Evolutionary conservation across 805 yeast genomes (phyloP).

Genomic region (Cyberlindnera samutprakarnensis): DNA sequence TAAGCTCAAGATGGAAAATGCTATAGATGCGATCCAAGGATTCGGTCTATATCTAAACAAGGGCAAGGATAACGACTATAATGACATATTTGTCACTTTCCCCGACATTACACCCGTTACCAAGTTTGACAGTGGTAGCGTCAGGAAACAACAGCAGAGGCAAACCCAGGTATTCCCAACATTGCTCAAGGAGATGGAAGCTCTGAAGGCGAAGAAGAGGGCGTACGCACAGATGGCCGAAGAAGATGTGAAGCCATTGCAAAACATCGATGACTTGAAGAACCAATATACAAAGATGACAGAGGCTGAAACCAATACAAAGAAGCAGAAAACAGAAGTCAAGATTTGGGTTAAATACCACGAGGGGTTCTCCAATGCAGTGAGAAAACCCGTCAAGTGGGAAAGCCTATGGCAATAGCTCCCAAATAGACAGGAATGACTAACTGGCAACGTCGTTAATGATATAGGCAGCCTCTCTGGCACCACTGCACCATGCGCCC

Average conservation of each 20-base stretch:
- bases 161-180: constrained; percentile 19
- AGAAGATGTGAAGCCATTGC: constrained; percentile 5
- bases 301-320: constrained; percentile 21
- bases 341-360: constrained; percentile 83
- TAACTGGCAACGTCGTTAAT: constrained; percentile 5
- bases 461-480: constrained; percentile 42
- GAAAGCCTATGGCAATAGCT: constrained; percentile 60
- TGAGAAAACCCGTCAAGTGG: constrained; percentile 79
- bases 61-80: constrained; percentile 23
- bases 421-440: constrained; percentile 2
- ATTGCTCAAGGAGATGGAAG: constrained; percentile 21
- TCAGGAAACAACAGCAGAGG: constrained; percentile 15
- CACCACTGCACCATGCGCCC: constrained; percentile 81
- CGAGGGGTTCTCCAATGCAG: constrained; percentile 92
- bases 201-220: constrained; percentile 26
- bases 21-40: constrained; percentile 31
- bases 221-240: constrained; percentile 17
- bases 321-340: constrained; percentile 19
- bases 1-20: constrained; percentile 24
- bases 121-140: constrained; percentile 11
- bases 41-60: constrained; percentile 34
- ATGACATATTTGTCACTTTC: constrained; percentile 18
- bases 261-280: constrained; percentile 27
- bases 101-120: constrained; percentile 19
- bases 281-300: constrained; percentile 31